A percentile compares a stretch with the other conserved stretches of the same genome.
Evolutionary conservation across 2,329 filamentous ascomycete species (phyloP).

Genomic region (Coniochaeta ligniaria): DNA sequence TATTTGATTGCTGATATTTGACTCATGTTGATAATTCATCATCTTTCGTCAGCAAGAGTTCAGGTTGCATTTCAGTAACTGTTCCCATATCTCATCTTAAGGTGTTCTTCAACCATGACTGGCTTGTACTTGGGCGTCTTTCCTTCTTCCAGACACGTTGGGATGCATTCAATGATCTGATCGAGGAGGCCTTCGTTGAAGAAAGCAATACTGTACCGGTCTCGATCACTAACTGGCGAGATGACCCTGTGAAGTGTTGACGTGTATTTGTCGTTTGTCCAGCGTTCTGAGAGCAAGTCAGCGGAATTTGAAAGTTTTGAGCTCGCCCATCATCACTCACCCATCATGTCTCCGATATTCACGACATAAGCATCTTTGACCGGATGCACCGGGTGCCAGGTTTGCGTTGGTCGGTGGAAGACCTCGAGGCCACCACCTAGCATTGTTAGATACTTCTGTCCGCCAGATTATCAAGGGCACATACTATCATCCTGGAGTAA

Average conservation of each 20-base stretch:
- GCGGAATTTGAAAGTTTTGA: not conserved
- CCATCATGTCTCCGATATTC: constrained; percentile 22
- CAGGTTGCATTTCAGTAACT: constrained; percentile 13
- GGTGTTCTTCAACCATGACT: constrained; percentile 23
- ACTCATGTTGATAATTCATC: not conserved
- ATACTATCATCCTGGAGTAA: constrained; percentile 15
- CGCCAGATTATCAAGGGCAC: constrained; percentile 1
- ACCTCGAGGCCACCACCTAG: constrained; percentile 11
- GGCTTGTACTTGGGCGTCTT: constrained; percentile 21
- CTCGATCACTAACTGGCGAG: constrained; percentile 14
- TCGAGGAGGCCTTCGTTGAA: constrained; percentile 24
- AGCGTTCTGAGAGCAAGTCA: constrained; percentile 11
- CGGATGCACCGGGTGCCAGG: constrained; percentile 8
- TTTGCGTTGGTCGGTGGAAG: constrained; percentile 6
- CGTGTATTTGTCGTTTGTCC: constrained; percentile 21
- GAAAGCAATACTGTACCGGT: constrained; percentile 23
- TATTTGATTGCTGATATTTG: not conserved
- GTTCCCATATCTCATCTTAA: constrained; percentile 17
- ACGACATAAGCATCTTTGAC: constrained; percentile 15
- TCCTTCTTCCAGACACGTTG: constrained; percentile 23
- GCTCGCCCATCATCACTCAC: not conserved
- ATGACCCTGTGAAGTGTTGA: constrained; percentile 22
- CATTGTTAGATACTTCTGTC: not conserved
- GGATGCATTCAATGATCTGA: constrained; percentile 24
- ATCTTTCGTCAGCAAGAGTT: not conserved